Percentiles rank a stretch among this genome's conserved stretches.
phyloP scores from a whole-genome alignment of 2,329 filamentous ascomycete species.

The Thielaviopsis euricoi region DNA sequence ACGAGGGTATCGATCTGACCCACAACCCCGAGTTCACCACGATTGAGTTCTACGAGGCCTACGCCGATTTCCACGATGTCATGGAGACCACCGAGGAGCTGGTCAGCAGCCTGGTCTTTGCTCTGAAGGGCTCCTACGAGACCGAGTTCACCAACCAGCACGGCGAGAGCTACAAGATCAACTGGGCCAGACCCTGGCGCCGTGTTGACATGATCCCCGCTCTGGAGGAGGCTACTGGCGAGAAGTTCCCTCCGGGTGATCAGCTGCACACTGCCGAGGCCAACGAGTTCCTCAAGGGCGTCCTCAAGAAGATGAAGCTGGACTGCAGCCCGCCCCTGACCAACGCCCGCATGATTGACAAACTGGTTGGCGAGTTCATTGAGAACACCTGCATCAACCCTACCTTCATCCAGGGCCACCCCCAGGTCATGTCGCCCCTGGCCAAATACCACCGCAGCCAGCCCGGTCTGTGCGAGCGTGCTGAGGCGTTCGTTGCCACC shows the following conservation, averaged over 20 bases:
- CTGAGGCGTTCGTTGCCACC: constrained; percentile 73
- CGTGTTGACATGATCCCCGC: constrained; percentile 83
- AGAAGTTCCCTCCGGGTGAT: constrained; percentile 83
- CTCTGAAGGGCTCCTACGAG: constrained; percentile 68
- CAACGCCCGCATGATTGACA: constrained; percentile 92
- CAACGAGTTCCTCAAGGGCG: constrained; percentile 66
- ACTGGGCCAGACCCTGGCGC: constrained; percentile 93
- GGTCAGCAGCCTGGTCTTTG: constrained; percentile 75
- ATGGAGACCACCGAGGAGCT: constrained; percentile 88
- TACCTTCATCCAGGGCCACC: constrained; percentile 78
- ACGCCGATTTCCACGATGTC: constrained; percentile 78
- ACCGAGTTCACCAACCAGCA: constrained; percentile 76
- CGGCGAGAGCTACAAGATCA: constrained; percentile 76
- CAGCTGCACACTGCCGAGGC: constrained; percentile 82
- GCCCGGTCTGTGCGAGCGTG: constrained; percentile 82
- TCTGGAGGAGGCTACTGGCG: constrained; percentile 74
- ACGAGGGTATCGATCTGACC: constrained; percentile 57
- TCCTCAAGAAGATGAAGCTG: constrained; percentile 80
- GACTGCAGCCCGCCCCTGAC: constrained; percentile 83
- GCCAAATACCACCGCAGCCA: constrained; percentile 75
- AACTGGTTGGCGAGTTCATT: constrained; percentile 84
- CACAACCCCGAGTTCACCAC: constrained; percentile 96
- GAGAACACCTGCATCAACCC: constrained; percentile 89
- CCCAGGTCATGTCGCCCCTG: constrained; percentile 44
- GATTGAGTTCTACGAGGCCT: constrained; percentile 94